Percentiles rank a stretch among this genome's conserved stretches.
These are phyloP conservation scores for Populus tomentosa DNA, from an alignment of 441 rosid species.

Conservation along the genomic window DNA sequence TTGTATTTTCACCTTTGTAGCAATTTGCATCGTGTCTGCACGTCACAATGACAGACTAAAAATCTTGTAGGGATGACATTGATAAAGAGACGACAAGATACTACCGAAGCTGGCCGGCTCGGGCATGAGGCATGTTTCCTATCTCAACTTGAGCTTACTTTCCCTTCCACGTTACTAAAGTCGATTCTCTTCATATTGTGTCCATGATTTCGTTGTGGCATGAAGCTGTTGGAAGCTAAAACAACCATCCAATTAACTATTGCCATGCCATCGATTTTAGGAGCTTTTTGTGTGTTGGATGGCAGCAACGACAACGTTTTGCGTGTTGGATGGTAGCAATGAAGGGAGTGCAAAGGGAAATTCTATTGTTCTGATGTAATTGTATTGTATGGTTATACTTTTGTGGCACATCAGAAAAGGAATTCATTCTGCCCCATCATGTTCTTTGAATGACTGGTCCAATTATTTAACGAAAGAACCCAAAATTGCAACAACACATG, in stretches of 20 bases:
- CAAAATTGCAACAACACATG: not conserved
- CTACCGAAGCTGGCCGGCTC: conserved; percentile 11
- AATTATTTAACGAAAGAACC: conserved; percentile 12
- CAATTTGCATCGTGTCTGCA: no score
- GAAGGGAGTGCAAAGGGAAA: not conserved
- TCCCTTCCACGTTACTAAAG: not conserved
- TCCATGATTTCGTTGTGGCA: not conserved
- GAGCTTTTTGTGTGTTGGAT: no score
- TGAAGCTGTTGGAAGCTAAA: not conserved
- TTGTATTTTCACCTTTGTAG: no score
- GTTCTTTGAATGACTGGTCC: conserved; percentile 13
- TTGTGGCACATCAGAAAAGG: conserved; percentile 13
- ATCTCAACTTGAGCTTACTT: not conserved
- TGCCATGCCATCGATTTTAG: not conserved
- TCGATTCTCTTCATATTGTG: not conserved
- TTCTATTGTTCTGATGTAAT: not conserved
- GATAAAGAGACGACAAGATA: conserved; percentile 25
- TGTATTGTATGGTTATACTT: conserved; percentile 9
- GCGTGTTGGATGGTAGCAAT: not conserved
- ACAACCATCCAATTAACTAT: not conserved
- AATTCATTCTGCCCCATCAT: not conserved
- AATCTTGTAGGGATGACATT: conserved; percentile 28
- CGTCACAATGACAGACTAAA: conserved; percentile 1
- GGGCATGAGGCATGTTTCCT: conserved; percentile 26
- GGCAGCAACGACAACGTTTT: no score